phyloP scores from a whole-genome alignment of 495 filamentous ascomycete species.

The Aspergillus nanangensis region DNA sequence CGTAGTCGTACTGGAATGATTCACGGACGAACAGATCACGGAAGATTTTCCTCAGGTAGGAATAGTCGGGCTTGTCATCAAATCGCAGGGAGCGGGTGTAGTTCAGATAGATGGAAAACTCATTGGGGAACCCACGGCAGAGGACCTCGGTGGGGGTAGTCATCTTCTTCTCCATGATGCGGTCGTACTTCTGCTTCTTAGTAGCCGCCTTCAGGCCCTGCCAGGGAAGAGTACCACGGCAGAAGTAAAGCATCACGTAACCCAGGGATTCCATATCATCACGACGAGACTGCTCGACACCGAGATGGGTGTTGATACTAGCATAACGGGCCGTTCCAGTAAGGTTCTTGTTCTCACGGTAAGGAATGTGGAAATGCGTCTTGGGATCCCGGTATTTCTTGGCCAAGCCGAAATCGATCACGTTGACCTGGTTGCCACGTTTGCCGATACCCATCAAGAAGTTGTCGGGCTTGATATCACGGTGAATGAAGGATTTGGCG shows the following conservation, averaged over 20 bases:
- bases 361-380: conserved; percentile 99
- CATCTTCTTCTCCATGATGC: conserved; percentile 99
- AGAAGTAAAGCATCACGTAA: conserved; percentile 99
- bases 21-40: conserved; percentile 98
- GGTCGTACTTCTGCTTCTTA: conserved; percentile 99
- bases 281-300: conserved; percentile 98
- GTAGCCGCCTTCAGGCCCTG: conserved; percentile 99
- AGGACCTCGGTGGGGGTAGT: conserved; percentile 98
- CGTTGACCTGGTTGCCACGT: conserved; percentile 99
- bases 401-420: conserved; percentile 98
- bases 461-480: conserved; percentile 99
- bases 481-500: conserved; percentile 99
- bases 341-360: conserved; percentile 99
- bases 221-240: conserved; percentile 98
- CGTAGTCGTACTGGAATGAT: conserved; percentile 99
- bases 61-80: conserved; percentile 99
- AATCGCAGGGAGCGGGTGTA: conserved; percentile 98
- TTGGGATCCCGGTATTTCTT: conserved; percentile 99
- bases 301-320: conserved; percentile 98
- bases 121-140: conserved; percentile 98
- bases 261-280: conserved; percentile 99
- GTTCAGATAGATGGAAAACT: conserved; percentile 99
- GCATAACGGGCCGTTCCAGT: conserved; percentile 99
- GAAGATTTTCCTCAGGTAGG: conserved; percentile 99
- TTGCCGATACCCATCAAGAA: conserved; percentile 99